phyloP scores from a whole-genome alignment of 2,329 filamentous ascomycete species.

The Hypoxylon sp. region DNA sequence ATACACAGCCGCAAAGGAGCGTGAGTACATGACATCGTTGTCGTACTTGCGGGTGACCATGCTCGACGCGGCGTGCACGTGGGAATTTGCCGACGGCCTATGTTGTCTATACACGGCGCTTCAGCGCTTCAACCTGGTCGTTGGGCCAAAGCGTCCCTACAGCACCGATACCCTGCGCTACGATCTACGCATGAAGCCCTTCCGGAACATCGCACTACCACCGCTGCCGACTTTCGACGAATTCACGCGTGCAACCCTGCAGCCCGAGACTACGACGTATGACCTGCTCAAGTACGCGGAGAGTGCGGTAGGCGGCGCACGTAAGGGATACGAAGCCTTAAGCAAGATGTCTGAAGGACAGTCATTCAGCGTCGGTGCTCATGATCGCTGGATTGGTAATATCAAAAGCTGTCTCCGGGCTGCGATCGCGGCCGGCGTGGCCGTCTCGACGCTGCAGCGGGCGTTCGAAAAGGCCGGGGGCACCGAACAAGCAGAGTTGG shows the following conservation, averaged over 20 bases:
- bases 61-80: slow-evolving; percentile 71
- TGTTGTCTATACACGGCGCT: slow-evolving; percentile 73
- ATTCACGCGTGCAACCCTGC: slow-evolving; percentile 58
- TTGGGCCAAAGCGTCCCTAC: slow-evolving; percentile 66
- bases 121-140: slow-evolving; percentile 64
- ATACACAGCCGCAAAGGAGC: slow-evolving; percentile 48
- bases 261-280: slow-evolving; percentile 50
- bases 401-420: slow-evolving; percentile 70
- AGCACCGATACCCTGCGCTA: slow-evolving; percentile 74
- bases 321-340: slow-evolving; percentile 65
- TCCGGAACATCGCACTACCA: slow-evolving; percentile 73
- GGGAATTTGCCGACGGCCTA: slow-evolving; percentile 63
- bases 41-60: slow-evolving; percentile 67
- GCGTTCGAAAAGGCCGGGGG: slow-evolving; percentile 49
- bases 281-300: slow-evolving; percentile 58
- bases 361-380: slow-evolving; percentile 63
- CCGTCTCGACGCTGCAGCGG: slow-evolving; percentile 68
- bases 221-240: slow-evolving; percentile 71
- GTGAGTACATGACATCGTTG: slow-evolving; percentile 58
- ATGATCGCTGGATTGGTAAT: slow-evolving; percentile 69
- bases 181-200: slow-evolving; percentile 87
- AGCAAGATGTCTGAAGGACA: slow-evolving; percentile 60
- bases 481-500: slow-evolving; percentile 14
- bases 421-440: slow-evolving; percentile 75
- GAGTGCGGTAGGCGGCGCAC: slow-evolving; percentile 56